Percentiles rank a stretch among this genome's conserved stretches.
phyloP scores from a whole-genome alignment of 441 rosid species.

The Croton setiger region DNA sequence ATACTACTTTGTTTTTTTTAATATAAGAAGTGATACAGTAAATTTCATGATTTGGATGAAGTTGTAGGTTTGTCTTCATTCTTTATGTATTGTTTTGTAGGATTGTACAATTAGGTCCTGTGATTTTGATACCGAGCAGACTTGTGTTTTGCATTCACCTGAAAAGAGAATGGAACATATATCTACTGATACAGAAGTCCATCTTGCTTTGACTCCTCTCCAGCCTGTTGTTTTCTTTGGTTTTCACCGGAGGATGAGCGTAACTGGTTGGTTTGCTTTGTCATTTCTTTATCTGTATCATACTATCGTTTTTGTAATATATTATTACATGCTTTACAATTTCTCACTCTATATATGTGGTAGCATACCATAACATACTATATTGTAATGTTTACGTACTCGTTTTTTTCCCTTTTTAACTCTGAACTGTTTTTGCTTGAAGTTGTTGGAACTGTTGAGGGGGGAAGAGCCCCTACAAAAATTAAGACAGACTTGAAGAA shows the following conservation, averaged over 20 bases:
- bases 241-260: constrained; percentile 93
- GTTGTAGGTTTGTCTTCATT: too few relatives aligned
- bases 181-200: constrained; percentile 79
- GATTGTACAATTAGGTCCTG: constrained; percentile 97
- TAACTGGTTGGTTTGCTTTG: constrained; percentile 60
- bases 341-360: not conserved
- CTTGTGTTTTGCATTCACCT: constrained; percentile 94
- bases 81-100: constrained; percentile 29
- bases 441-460: constrained; percentile 99
- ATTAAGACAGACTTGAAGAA: constrained; percentile 97
- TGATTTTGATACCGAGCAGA: constrained; percentile 94
- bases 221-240: constrained; percentile 98
- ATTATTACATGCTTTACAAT: not conserved
- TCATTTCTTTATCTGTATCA: not conserved
- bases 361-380: not conserved
- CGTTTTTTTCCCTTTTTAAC: constrained; percentile 2
- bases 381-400: constrained; percentile 4
- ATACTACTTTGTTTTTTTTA: not conserved
- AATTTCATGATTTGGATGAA: not conserved
- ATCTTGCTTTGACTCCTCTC: constrained; percentile 95
- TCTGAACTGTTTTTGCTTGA: constrained; percentile 28
- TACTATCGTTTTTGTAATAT: not conserved
- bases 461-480: constrained; percentile 93
- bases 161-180: constrained; percentile 85
- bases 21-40: not conserved